phyloP scores from a whole-genome alignment of 805 yeast species.

The Geotrichum ghanense region DNA sequence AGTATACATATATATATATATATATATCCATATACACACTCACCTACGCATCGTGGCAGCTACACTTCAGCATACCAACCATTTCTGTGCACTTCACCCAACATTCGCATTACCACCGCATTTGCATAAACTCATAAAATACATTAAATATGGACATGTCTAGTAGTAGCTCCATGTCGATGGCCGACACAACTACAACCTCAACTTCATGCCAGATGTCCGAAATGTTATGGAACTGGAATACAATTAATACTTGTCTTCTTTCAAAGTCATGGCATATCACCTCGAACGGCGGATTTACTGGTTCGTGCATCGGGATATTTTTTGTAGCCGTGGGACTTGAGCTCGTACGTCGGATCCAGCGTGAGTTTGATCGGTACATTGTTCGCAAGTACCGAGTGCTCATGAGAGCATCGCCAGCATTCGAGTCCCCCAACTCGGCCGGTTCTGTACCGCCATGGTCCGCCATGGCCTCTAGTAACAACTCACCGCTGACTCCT shows the following conservation, averaged over 20 bases:
- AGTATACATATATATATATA: too few relatives aligned
- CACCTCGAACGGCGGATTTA: slow-evolving; percentile 46
- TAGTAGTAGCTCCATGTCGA: slow-evolving; percentile 8
- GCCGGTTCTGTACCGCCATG: slow-evolving; percentile 6
- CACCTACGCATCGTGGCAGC: too few relatives aligned
- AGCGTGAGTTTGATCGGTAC: slow-evolving; percentile 33
- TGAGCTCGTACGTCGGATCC: slow-evolving; percentile 45
- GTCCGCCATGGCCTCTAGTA: too few relatives aligned
- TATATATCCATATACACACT: too few relatives aligned
- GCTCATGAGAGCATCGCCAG: slow-evolving; percentile 9
- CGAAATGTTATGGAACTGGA: slow-evolving; percentile 64
- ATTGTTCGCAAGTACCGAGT: slow-evolving; percentile 14
- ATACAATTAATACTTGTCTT: slow-evolving; percentile 55
- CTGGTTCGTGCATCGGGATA: slow-evolving; percentile 66
- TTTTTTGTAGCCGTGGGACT: slow-evolving; percentile 45
- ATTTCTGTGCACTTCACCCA: too few relatives aligned
- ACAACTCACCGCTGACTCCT: neutral
- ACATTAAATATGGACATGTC: slow-evolving; percentile 3
- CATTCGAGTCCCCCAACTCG: slow-evolving; percentile 6
- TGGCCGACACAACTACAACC: slow-evolving; percentile 13
- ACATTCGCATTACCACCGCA: neutral
- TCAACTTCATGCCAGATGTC: slow-evolving; percentile 22
- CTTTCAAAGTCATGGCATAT: slow-evolving; percentile 56
- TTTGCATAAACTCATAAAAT: neutral
- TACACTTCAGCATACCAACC: too few relatives aligned